Percentiles rank a stretch among this genome's conserved stretches.
Evolutionary conservation across 2,329 filamentous ascomycete genomes (phyloP).

Genomic region (Sporothrix pallida): DNA sequence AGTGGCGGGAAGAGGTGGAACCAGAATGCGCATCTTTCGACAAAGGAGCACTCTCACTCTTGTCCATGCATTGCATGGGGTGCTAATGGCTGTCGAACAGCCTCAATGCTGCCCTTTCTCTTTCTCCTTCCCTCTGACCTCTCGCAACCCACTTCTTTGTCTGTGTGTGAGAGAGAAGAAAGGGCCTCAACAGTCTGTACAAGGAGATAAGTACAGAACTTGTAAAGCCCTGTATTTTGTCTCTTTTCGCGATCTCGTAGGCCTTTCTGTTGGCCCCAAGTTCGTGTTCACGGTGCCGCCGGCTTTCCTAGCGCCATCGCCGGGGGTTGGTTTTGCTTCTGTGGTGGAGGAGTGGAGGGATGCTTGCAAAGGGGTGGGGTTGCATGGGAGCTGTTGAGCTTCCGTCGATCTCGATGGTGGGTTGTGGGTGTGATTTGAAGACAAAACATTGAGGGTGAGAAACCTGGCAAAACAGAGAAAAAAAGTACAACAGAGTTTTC

Average conservation of each 20-base stretch:
- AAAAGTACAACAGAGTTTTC: conserved; percentile 15
- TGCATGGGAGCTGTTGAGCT: conserved; percentile 15
- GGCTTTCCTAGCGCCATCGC: conserved; percentile 26
- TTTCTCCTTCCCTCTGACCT: neutral
- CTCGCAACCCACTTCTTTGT: conserved; percentile 4
- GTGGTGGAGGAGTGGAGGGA: conserved; percentile 18
- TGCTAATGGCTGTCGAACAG: neutral
- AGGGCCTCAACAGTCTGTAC: neutral
- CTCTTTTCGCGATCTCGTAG: neutral
- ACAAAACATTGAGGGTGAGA: neutral
- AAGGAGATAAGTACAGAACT: neutral
- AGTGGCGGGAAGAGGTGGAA: conserved; percentile 2
- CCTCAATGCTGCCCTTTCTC: neutral
- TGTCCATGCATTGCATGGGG: neutral
- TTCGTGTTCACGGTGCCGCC: conserved; percentile 32
- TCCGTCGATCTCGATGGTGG: conserved; percentile 19
- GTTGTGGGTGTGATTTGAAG: conserved; percentile 1
- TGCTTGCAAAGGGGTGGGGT: neutral
- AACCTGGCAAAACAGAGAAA: neutral
- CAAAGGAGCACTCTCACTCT: neutral
- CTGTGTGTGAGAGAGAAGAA: neutral
- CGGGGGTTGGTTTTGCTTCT: conserved; percentile 19
- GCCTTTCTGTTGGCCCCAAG: neutral
- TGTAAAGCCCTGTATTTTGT: neutral
- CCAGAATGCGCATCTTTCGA: neutral